Conservation (phyloP, 176 grass and related monocot species). For the Urochloa ruziziensis region DNA sequence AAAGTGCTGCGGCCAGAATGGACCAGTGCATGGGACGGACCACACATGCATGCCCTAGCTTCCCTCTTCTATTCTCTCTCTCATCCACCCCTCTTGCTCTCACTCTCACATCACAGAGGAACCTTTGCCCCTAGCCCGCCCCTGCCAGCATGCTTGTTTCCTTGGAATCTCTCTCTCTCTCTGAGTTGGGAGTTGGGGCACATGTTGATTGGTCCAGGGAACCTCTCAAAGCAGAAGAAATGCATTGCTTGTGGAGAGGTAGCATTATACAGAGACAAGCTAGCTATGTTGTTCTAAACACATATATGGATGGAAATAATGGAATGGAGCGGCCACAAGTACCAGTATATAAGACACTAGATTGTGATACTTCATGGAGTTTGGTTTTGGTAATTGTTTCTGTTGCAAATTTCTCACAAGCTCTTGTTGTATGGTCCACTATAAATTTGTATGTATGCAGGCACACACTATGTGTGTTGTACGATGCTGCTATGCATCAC, state of each 20-base stretch:
- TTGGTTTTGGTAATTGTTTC: neutral
- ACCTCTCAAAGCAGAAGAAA: no score
- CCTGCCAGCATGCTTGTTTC: slow-evolving; percentile 41
- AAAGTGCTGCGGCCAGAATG: slow-evolving; percentile 35
- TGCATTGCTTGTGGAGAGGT: neutral
- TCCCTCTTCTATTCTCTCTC: neutral
- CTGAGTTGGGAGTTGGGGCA: neutral
- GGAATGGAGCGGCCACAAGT: neutral
- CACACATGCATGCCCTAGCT: neutral
- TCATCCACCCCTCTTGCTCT: neutral
- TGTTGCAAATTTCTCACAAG: neutral
- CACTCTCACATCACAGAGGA: slow-evolving; percentile 21
- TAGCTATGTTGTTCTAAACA: neutral
- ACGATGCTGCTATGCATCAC: neutral
- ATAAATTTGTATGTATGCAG: neutral
- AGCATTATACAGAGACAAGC: neutral
- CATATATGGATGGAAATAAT: neutral
- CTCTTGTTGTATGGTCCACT: neutral
- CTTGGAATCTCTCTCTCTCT: slow-evolving; percentile 33
- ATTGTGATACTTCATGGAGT: neutral
- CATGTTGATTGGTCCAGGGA: slow-evolving; percentile 26
- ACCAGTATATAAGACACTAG: neutral
- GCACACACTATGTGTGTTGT: neutral
- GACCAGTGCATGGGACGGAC: slow-evolving; percentile 15
- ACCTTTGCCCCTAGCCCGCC: slow-evolving; percentile 18